These are phyloP conservation scores for Leishmania martiniquensis DNA, from an alignment of 208 protist species.

Conservation along the genomic window DNA sequence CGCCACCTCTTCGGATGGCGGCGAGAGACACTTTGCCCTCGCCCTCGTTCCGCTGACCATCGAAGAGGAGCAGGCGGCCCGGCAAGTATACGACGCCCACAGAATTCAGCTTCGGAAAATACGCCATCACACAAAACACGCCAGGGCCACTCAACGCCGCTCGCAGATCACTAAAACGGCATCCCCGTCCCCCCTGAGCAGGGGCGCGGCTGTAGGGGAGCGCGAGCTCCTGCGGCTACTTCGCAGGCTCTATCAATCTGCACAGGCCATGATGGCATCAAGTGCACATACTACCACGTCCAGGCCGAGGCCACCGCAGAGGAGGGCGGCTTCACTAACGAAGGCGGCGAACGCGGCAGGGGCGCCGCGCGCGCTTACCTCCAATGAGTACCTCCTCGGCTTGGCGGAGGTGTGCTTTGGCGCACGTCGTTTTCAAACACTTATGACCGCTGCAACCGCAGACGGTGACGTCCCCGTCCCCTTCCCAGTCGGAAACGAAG, in stretches of 20 bases:
- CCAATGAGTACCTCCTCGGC: conserved; percentile 8
- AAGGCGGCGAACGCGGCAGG: not conserved
- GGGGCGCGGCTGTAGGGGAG: not conserved
- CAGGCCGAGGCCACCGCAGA: not conserved
- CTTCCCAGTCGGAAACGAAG: not conserved
- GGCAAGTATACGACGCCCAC: conserved; percentile 8
- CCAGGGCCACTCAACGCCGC: not conserved
- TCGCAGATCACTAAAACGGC: not conserved
- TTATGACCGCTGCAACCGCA: conserved; percentile 9
- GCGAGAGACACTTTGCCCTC: not conserved
- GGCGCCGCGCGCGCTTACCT: not conserved
- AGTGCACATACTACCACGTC: not conserved
- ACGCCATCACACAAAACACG: not conserved
- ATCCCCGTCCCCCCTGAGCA: not conserved
- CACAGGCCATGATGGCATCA: not conserved
- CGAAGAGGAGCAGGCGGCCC: conserved; percentile 2
- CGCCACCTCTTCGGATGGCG: not conserved
- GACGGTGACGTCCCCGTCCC: not conserved
- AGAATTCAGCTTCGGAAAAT: not conserved
- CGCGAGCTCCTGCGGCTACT: conserved; percentile 10
- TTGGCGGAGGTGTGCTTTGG: conserved; percentile 23
- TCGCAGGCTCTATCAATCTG: conserved; percentile 9
- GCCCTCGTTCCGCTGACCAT: conserved; percentile 3
- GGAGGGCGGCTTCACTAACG: not conserved
- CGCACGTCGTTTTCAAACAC: conserved; percentile 7